phyloP scores from a whole-genome alignment of 176 grass and related monocot genomes.

The Raddia guianensis region DNA sequence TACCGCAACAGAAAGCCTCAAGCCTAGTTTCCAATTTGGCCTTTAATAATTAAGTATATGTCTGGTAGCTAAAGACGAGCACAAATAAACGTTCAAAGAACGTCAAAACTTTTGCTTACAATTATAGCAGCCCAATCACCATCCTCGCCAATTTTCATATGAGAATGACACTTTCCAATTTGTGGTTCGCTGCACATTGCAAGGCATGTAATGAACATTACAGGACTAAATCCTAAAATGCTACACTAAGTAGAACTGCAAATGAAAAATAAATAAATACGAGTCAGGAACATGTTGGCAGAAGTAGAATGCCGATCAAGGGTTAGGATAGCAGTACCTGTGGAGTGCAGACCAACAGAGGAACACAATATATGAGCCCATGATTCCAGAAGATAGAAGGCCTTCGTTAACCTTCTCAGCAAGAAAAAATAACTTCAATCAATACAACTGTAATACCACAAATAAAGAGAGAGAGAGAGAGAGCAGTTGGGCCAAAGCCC shows the following conservation, averaged over 20 bases:
- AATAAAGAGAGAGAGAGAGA: no score
- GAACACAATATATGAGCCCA: slow-evolving; percentile 83
- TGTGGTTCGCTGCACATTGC: slow-evolving; percentile 65
- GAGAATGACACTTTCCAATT: slow-evolving; percentile 57
- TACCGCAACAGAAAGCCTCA: no score
- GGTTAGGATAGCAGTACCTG: slow-evolving; percentile 55
- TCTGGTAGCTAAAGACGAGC: not conserved
- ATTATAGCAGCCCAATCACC: slow-evolving; percentile 67
- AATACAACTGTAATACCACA: no score
- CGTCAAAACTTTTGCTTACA: slow-evolving; percentile 44
- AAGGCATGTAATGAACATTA: not conserved
- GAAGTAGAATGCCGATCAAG: not conserved
- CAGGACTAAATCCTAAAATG: not conserved
- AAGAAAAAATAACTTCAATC: slow-evolving; percentile 30
- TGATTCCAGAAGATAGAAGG: slow-evolving; percentile 91
- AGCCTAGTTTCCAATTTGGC: not conserved
- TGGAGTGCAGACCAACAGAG: slow-evolving; percentile 95
- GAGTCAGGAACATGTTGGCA: not conserved
- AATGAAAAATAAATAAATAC: not conserved
- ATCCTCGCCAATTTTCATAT: slow-evolving; percentile 52
- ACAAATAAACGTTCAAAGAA: not conserved
- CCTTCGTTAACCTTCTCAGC: slow-evolving; percentile 67
- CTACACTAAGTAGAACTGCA: not conserved
- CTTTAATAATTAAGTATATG: not conserved
- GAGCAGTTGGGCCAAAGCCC: no score